These are phyloP conservation scores for Ilex asprella DNA, from an alignment of 257 asterid genomes.

Conservation along the genomic window DNA sequence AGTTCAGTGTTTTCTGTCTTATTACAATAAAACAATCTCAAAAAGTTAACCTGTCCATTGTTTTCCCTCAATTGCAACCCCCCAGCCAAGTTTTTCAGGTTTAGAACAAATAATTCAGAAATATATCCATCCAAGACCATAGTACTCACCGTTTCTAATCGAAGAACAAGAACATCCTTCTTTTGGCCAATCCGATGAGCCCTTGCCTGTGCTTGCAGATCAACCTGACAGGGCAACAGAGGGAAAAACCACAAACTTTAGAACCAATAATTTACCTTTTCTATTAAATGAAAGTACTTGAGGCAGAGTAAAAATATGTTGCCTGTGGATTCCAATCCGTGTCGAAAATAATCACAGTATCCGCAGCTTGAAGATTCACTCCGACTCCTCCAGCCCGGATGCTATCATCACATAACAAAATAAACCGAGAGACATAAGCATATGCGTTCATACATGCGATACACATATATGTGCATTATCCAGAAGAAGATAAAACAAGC, in stretches of 20 bases:
- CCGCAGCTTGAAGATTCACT: slow-evolving; percentile 99
- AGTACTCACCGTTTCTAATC: slow-evolving; percentile 79
- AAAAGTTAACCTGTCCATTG: too few relatives aligned
- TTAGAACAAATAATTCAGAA: too few relatives aligned
- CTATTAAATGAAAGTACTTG: slow-evolving; percentile 8
- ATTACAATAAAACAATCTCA: too few relatives aligned
- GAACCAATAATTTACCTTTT: slow-evolving; percentile 4
- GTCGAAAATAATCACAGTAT: slow-evolving; percentile 95
- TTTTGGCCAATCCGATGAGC: slow-evolving; percentile 99
- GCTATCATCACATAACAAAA: slow-evolving; percentile 31
- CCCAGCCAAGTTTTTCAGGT: too few relatives aligned
- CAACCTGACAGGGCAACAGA: slow-evolving; percentile 60
- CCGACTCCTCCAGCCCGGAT: slow-evolving; percentile 99
- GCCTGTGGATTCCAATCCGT: slow-evolving; percentile 99
- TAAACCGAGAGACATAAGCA: neutral
- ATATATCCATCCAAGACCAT: neutral
- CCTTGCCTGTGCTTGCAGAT: slow-evolving; percentile 99
- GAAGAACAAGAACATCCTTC: slow-evolving; percentile 96
- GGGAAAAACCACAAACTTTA: neutral
- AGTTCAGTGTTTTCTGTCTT: too few relatives aligned
- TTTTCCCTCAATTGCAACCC: too few relatives aligned
- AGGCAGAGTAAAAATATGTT: slow-evolving; percentile 19
- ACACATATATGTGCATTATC: neutral
- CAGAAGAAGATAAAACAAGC: too few relatives aligned
- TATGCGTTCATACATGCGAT: slow-evolving; percentile 8